Evolutionary conservation across 345 rosid genomes (phyloP), one percentile per base, ranked within the genome.

Genomic region (Carallia pectinifolia): DNA sequence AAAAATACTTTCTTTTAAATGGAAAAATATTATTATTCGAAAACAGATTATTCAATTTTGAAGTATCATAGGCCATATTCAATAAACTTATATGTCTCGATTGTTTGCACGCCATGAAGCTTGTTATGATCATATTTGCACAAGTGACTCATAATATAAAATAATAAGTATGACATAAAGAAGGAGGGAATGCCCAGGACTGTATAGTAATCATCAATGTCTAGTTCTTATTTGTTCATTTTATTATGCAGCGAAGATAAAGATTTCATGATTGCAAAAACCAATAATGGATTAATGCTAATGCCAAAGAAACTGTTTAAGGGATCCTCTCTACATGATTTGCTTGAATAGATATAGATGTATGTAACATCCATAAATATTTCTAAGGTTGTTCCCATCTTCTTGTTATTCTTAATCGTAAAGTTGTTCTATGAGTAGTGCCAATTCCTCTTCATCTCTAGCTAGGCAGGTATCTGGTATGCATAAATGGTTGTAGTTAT

Each of bases 391-490:
- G 62, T 65, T 56, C 7, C 66, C 71, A 61, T 76, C 65, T 63
- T 70, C 81, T 52, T 70, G 71, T 7, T 64, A 81, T 53, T 86
- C 84, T 16, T 61, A 58, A 38, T 69, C 79, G 23, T 74, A 75
- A 55, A 86, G 87, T 54, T 92, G 83, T 70, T 84, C 86, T 1
- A 81, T 77, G 2, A 86, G 87, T 53, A 81, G 63, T 18, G 79
- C 89, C 19, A 83, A 62, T 23, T 85, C 88, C 53, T 85, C 97
- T 58, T 87, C 96, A 10, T 86, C 87, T 31, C 71, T 76, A 61
- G 80, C 78, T 33, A 64, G 44, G 68, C 68, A 47, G 19, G 56
- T 70, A 23, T 61, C 36, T 29, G 64, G 56, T 2, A 67, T 13
- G 9, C 56, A 27, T 7, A 18, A 8, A 53, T 16, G 9, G 62